Percentiles rank a stretch among this genome's conserved stretches.
phyloP scores from a whole-genome alignment of 208 protist species.

The Polymyxa betae region DNA sequence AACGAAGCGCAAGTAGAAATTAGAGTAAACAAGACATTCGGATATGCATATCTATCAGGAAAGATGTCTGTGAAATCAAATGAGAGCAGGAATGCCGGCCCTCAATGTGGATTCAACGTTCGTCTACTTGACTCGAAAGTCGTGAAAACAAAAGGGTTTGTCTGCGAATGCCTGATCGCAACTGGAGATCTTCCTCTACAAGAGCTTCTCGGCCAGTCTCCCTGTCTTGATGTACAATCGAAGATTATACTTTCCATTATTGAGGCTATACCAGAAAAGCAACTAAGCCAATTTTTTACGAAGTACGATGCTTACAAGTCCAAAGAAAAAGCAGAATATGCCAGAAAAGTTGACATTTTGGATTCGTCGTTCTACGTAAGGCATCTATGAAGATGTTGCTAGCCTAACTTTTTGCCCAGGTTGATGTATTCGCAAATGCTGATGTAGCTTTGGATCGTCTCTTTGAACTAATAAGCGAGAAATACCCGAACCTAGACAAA shows the following conservation, averaged over 20 bases:
- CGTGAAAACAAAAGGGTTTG: not conserved
- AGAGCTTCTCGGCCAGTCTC: not conserved
- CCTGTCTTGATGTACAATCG: not conserved
- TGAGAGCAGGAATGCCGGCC: not conserved
- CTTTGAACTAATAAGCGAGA: not conserved
- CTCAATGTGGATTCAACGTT: not conserved
- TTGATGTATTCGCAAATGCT: not conserved
- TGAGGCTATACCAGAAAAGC: not conserved
- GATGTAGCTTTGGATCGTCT: not conserved
- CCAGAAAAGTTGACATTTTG: not conserved
- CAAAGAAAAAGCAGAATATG: not conserved
- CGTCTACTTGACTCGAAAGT: not conserved
- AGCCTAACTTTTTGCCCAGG: not conserved
- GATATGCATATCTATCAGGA: not conserved
- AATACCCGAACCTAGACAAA: not conserved
- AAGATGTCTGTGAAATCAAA: conserved; percentile 6
- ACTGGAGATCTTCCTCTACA: conserved; percentile 1
- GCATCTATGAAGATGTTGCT: not conserved
- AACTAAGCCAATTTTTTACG: not conserved
- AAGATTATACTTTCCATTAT: not conserved
- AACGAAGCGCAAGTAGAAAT: not conserved
- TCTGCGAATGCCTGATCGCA: not conserved
- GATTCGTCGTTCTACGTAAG: not conserved
- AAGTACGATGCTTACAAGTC: not conserved
- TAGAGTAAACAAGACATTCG: not conserved